Evolutionary conservation across 2,329 filamentous ascomycete genomes (phyloP).

Genomic region (Paecilomyces fulvus): DNA sequence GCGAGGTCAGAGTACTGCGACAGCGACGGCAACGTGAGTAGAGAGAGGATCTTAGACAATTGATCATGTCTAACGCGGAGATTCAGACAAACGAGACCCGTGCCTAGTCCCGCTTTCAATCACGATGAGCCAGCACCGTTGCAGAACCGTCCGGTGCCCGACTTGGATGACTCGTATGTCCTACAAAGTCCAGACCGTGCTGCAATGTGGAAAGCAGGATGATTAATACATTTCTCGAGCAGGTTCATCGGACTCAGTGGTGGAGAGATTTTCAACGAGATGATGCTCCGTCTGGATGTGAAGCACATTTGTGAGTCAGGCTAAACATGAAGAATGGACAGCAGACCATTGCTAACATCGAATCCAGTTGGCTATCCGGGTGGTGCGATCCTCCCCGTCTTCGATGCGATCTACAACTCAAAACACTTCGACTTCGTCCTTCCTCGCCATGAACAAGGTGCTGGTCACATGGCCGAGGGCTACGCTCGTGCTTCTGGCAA

Average conservation of each 20-base stretch:
- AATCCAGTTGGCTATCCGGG: constrained; percentile 73
- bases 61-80: not conserved
- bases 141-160: constrained; percentile 49
- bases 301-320: constrained; percentile 80
- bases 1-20: constrained; percentile 40
- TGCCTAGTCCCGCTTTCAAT: constrained; percentile 55
- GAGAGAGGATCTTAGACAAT: not conserved
- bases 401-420: constrained; percentile 98
- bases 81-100: constrained; percentile 47
- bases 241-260: constrained; percentile 92
- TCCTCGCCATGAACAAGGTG: constrained; percentile 92
- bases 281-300: constrained; percentile 90
- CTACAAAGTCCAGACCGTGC: constrained; percentile 1
- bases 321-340: too few relatives aligned
- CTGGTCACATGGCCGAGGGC: constrained; percentile 96
- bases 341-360: not conserved
- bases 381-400: constrained; percentile 92
- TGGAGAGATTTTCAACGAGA: constrained; percentile 96
- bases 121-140: constrained; percentile 59
- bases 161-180: constrained; percentile 75
- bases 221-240: constrained; percentile 9
- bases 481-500: constrained; percentile 91
- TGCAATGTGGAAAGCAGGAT: not conserved
- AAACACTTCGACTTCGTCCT: constrained; percentile 94
- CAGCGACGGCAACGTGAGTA: constrained; percentile 48